A percentile compares a stretch with the other conserved stretches of the same genome.
Conservation (phyloP, 306 rosid species). For the Lathyrus oleraceus region DNA sequence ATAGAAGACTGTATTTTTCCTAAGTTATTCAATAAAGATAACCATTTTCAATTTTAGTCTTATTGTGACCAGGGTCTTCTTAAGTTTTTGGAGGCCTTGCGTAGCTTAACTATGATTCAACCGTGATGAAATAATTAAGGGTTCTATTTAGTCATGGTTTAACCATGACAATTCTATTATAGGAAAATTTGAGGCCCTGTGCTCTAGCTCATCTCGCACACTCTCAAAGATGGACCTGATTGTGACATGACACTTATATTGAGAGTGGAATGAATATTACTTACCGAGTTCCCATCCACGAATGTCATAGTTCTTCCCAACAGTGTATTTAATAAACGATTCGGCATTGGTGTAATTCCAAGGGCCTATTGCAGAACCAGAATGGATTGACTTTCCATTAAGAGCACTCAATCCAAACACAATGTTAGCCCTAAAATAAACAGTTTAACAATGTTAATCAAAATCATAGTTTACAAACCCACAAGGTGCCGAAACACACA, state of each 20-base stretch:
- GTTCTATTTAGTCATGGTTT: too few species aligned
- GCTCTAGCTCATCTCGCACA: too few species aligned
- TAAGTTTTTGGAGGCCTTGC: too few species aligned
- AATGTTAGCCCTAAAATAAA: slow-evolving; percentile 70
- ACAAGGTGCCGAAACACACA: neutral
- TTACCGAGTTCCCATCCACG: slow-evolving; percentile 97
- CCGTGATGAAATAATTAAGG: too few species aligned
- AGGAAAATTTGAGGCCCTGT: too few species aligned
- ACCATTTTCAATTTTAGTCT: too few species aligned
- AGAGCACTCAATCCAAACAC: slow-evolving; percentile 90
- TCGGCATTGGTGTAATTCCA: slow-evolving; percentile 79
- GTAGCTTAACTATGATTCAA: too few species aligned
- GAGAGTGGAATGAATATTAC: slow-evolving; percentile 25
- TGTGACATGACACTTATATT: neutral
- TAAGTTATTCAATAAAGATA: too few species aligned
- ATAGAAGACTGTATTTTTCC: too few species aligned
- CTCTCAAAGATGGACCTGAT: too few species aligned
- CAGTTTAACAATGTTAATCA: slow-evolving; percentile 7
- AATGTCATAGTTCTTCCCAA: slow-evolving; percentile 57
- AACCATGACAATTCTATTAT: too few species aligned
- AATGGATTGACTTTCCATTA: slow-evolving; percentile 52
- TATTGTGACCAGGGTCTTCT: too few species aligned
- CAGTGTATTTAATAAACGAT: slow-evolving; percentile 75
- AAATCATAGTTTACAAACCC: slow-evolving; percentile 3
- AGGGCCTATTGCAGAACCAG: slow-evolving; percentile 61